Evolutionary conservation across 169 alveolate species (phyloP), one percentile per base, ranked within the genome.

Genomic region (Cyclospora cayetanensis): DNA sequence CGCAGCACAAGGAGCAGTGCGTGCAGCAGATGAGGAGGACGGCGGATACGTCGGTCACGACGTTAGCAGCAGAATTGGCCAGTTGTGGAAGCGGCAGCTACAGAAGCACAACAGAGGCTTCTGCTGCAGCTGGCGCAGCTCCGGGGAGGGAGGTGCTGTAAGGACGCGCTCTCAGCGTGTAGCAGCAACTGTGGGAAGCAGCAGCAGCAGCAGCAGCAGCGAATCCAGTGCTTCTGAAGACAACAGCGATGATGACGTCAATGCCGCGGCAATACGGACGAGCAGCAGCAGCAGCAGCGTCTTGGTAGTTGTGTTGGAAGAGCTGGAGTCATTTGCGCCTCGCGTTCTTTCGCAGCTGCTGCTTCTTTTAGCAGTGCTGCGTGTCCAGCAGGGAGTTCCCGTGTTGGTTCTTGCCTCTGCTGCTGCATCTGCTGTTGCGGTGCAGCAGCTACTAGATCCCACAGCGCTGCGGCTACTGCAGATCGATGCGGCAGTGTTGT

Each of bases 311-410:
- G 92, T 87, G 25, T 42, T 87, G 46, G 92, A 87, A 50, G 92
- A 87, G 86, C n/a, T 76, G 60, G 92, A 87, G 77, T 85, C 92
- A 7, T 87, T 87, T 31, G 18, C 92, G 18, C 87, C 72, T 0
- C 65, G 84, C 27, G 55, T 70, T 0, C 60, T 87, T 20, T 42
- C 86, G 1, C 70, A 55, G 77, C 50, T 87, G 72, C 86, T 87
- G 86, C 92, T 66, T 41, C 92, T 87, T 60, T 77, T 87, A 77
- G 39, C 92, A 18, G 60, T 87, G 85, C 86, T 87, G 43, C 74
- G 92, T 50, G 27, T 34, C 22, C 65, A 87, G 63, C 70, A 52
- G 2, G 60, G 87, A 7, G 15, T 87, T 1, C 92, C 92, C 20
- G 65, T 87, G 3, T 31, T 87, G 20, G 77, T 70, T 41, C 42